Evolutionary conservation across 805 yeast genomes (phyloP), one percentile per base, ranked within the genome.

Genomic region (Suhomyces sp.): DNA sequence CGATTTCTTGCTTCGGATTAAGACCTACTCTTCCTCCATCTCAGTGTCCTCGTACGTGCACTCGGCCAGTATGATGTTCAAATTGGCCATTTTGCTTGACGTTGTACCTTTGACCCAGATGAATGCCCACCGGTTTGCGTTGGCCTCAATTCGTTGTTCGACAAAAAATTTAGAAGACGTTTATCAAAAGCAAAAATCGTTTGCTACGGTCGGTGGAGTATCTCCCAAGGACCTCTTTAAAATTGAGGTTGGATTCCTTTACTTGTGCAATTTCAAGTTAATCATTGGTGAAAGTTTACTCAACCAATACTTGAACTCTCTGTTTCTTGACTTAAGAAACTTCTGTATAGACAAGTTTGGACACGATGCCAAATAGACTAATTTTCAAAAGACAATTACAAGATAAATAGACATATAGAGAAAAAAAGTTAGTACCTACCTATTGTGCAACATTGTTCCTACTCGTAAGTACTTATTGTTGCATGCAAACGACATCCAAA

Each of bases 231-330:
- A 77, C 35, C 54, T 77, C 31, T 56, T 63, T 36, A 56, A 63
- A 18, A 54, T 78, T 28, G 83, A 77, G 46, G 65, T 76, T 14
- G 68, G 77, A 1, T 57, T 77, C 25, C 52, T 78, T 38, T 73
- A 71, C 44, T 48, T 76, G 29, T 41, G 72, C 32, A 71, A 75
- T 47, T 77, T 75, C 50, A 69, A 73, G 31, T 53, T 78, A 37
- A 67, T 65, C 28, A 70, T 72, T 6, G 71, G 71, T 38, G 56
- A 57, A 42, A 44, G 46, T 22, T 46, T 55, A 12, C 45, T 70
- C 35, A 47, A 55, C 39, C 51, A 60, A 25, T 66, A 58, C 36
- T 51, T 68, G 38, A 45, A 47, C 6, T 56, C 58, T 19, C 60
- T 56, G 24, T 63, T 62, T 39, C 46, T 54, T 12, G 56, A 56